Evolutionary conservation across 2,329 filamentous ascomycete species (phyloP), one percentile per base, ranked within the genome.

Genomic region (Teratosphaeria destructans): DNA sequence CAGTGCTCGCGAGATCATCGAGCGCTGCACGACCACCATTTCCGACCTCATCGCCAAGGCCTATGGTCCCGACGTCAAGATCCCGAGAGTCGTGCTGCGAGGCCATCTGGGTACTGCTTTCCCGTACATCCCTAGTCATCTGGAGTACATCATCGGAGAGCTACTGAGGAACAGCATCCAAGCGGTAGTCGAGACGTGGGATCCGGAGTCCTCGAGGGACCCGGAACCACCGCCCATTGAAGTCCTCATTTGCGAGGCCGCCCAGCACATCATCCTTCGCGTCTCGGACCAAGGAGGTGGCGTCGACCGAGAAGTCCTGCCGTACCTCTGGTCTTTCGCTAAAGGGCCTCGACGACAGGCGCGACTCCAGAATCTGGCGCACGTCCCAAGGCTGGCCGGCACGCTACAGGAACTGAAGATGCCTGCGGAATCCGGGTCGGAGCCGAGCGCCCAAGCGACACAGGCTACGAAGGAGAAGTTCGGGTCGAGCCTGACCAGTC

Each of bases 121-220:
- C 70, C 94, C 95, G 1, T 99, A 96, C 70, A 97, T 99, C 64
- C 83, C 96, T 57, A 94, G 87, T 70, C 94, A 97, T 72, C 82
- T 99, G 57, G 93, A 99, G 75, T 99, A 99, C 75, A 96, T 99
- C 67, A 84, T 99, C 60, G 92, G 94, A 57, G 94, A 99, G 76
- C 85, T 99, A 26, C 80, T 99, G 27, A 87, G 94, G 43, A 99
- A 99, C 75, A 95, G 90, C 0, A 89, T 99, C 16, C 92, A 97
- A 74, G 92, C 92, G 23, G 86, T 94, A 43, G 87, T 95, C 61
- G 93, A 96, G 70, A 83, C 84, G 64, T 84, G 86, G 26, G 37
- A 27, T 19, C 47, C 55, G 16, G 16, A 23, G 34, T 19, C 27
- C 19, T 12, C 29, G 12, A 19, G 43, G 32, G 23, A 29, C 6